Evolutionary conservation across 169 alveolate species (phyloP).

Genomic region (Eimeria nieschulzi): DNA sequence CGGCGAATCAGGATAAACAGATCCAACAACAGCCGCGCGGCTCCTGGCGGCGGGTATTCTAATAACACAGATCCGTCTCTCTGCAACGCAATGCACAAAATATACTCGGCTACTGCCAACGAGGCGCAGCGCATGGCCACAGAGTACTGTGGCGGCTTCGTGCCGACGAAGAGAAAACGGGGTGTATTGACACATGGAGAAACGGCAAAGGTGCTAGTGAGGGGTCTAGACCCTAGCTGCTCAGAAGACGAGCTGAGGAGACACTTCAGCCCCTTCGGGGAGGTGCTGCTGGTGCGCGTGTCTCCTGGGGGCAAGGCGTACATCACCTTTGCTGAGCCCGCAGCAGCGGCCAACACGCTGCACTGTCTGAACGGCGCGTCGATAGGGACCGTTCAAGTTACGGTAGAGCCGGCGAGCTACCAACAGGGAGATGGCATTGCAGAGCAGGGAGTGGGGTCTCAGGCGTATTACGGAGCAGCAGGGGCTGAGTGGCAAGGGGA

Average conservation of each 20-base stretch:
- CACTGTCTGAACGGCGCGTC: slow-evolving; percentile 43
- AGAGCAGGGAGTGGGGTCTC: neutral
- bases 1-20: slow-evolving; percentile 51
- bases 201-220: slow-evolving; percentile 35
- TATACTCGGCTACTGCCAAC: slow-evolving; percentile 54
- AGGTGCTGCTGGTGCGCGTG: slow-evolving; percentile 2
- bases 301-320: slow-evolving; percentile 47
- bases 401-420: neutral
- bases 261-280: slow-evolving; percentile 67
- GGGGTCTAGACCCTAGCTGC: slow-evolving; percentile 63
- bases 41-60: neutral
- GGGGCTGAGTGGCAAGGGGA: neutral
- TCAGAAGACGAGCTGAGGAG: slow-evolving; percentile 45
- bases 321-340: slow-evolving; percentile 61
- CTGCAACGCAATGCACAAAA: slow-evolving; percentile 55
- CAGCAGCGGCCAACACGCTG: slow-evolving; percentile 68
- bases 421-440: neutral
- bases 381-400: neutral
- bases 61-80: slow-evolving; percentile 12
- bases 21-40: slow-evolving; percentile 19
- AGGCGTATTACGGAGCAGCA: neutral
- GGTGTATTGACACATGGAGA: slow-evolving; percentile 32
- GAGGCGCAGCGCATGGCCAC: slow-evolving; percentile 68
- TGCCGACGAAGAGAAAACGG: slow-evolving; percentile 52
- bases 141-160: slow-evolving; percentile 42